Evolutionary conservation across 352 stramenopile species (phyloP).

Genomic region (Phytopythium helicoides): DNA sequence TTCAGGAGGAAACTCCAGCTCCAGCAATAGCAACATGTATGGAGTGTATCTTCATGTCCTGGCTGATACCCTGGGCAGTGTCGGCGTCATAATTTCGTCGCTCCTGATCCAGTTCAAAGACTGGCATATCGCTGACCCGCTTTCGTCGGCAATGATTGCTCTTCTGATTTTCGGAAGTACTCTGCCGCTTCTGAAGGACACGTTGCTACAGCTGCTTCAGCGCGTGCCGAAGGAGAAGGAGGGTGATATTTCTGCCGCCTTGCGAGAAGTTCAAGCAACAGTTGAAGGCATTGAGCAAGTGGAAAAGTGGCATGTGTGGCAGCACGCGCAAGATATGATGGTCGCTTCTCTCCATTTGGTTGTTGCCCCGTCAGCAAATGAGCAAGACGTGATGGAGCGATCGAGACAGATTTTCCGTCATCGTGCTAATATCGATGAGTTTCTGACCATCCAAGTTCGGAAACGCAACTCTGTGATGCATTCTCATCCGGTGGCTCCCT

Average conservation of each 20-base stretch:
- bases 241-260: slow-evolving; percentile 31
- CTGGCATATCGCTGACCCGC: slow-evolving; percentile 81
- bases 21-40: slow-evolving; percentile 89
- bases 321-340: slow-evolving; percentile 56
- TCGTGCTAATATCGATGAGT: slow-evolving; percentile 39
- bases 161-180: slow-evolving; percentile 85
- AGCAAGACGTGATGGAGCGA: slow-evolving; percentile 56
- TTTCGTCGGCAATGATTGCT: slow-evolving; percentile 81
- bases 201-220: slow-evolving; percentile 67
- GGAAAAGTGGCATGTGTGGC: slow-evolving; percentile 75
- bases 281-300: slow-evolving; percentile 46
- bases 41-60: slow-evolving; percentile 90
- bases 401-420: slow-evolving; percentile 45
- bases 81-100: slow-evolving; percentile 88
- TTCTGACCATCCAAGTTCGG: slow-evolving; percentile 48
- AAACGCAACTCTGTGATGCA: not conserved
- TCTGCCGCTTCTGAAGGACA: slow-evolving; percentile 72
- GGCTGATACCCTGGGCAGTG: slow-evolving; percentile 85
- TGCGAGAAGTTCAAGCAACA: slow-evolving; percentile 42
- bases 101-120: slow-evolving; percentile 82
- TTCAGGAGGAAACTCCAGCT: slow-evolving; percentile 7
- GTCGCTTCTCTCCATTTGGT: slow-evolving; percentile 63
- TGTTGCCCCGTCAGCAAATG: slow-evolving; percentile 37
- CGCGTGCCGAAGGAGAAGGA: slow-evolving; percentile 60
- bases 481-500: no score